Evolutionary conservation across 2,329 filamentous ascomycete genomes (phyloP).

Genomic region (Rutstroemia sp.): DNA sequence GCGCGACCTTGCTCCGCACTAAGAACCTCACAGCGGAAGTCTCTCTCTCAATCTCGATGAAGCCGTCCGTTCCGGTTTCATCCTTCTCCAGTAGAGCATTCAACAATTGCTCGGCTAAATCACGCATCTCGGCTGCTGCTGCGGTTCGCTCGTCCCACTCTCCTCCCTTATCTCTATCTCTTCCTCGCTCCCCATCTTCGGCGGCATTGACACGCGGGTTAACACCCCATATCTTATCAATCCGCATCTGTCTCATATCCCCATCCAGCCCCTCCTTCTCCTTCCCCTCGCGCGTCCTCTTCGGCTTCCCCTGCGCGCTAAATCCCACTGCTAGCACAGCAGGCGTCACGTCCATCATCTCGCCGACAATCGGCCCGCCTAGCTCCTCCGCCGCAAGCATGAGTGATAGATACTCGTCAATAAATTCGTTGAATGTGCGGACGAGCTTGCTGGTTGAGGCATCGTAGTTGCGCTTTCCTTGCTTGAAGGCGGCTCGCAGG

Average conservation of each 20-base stretch:
- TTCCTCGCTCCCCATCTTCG: slow-evolving; percentile 6
- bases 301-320: slow-evolving; percentile 50
- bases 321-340: slow-evolving; percentile 54
- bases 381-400: slow-evolving; percentile 80
- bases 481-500: neutral
- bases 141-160: slow-evolving; percentile 31
- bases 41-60: slow-evolving; percentile 51
- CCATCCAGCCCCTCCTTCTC: slow-evolving; percentile 35
- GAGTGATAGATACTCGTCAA: slow-evolving; percentile 60
- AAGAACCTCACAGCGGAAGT: slow-evolving; percentile 57
- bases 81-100: slow-evolving; percentile 49
- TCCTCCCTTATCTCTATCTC: slow-evolving; percentile 33
- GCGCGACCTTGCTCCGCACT: slow-evolving; percentile 57
- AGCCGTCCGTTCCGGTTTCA: slow-evolving; percentile 48
- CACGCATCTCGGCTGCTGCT: slow-evolving; percentile 51
- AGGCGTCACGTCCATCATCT: slow-evolving; percentile 57
- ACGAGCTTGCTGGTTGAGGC: slow-evolving; percentile 54
- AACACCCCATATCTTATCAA: slow-evolving; percentile 54
- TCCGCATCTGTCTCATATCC: slow-evolving; percentile 50
- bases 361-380: slow-evolving; percentile 75
- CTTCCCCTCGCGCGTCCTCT: slow-evolving; percentile 29
- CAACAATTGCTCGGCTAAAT: slow-evolving; percentile 52
- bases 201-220: slow-evolving; percentile 26
- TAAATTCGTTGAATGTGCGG: slow-evolving; percentile 59
- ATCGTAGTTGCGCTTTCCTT: slow-evolving; percentile 52